A percentile compares a stretch with the other conserved stretches of the same genome.
phyloP scores from a whole-genome alignment of 208 protist species.

The Angomonas deanei region DNA sequence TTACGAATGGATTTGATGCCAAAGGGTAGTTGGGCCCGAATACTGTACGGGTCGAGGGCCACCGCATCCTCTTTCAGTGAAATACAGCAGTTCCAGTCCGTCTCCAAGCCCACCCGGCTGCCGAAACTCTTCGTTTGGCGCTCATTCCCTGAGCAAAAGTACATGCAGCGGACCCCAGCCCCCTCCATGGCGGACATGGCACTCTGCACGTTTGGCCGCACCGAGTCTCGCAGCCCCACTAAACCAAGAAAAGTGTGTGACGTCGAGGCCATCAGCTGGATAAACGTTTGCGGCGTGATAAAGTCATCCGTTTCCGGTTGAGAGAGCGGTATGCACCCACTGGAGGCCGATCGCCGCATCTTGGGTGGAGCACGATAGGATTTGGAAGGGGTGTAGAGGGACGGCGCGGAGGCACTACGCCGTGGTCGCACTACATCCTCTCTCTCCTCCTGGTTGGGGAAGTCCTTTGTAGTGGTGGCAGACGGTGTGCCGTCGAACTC shows the following conservation, averaged over 20 bases:
- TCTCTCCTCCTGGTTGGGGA: no score
- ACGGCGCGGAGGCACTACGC: conserved; percentile 19
- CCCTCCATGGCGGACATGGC: conserved; percentile 72
- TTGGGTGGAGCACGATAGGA: conserved; percentile 8
- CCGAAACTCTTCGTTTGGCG: conserved; percentile 89
- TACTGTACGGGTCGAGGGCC: conserved; percentile 72
- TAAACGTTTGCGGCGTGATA: conserved; percentile 45
- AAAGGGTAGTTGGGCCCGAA: conserved; percentile 90
- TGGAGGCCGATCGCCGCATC: conserved; percentile 19
- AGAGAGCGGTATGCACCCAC: conserved; percentile 25
- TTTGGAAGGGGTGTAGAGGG: conserved; percentile 15
- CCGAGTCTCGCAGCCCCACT: conserved; percentile 83
- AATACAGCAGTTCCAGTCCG: conserved; percentile 96
- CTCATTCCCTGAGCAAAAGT: conserved; percentile 82
- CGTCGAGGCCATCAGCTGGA: conserved; percentile 59
- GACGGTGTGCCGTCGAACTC: conserved; percentile 5
- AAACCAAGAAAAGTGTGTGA: conserved; percentile 87
- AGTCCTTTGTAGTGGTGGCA: no score
- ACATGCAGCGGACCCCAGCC: conserved; percentile 93
- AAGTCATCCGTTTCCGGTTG: conserved; percentile 49
- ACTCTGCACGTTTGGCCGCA: conserved; percentile 73
- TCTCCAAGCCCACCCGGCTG: conserved; percentile 87
- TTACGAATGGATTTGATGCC: conserved; percentile 91
- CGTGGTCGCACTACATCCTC: conserved; percentile 2
- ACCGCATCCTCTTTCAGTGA: conserved; percentile 85